Evolutionary conservation across 208 protist genomes (phyloP), one percentile per base, ranked within the genome.

Genomic region (Eutreptiella sp.): DNA sequence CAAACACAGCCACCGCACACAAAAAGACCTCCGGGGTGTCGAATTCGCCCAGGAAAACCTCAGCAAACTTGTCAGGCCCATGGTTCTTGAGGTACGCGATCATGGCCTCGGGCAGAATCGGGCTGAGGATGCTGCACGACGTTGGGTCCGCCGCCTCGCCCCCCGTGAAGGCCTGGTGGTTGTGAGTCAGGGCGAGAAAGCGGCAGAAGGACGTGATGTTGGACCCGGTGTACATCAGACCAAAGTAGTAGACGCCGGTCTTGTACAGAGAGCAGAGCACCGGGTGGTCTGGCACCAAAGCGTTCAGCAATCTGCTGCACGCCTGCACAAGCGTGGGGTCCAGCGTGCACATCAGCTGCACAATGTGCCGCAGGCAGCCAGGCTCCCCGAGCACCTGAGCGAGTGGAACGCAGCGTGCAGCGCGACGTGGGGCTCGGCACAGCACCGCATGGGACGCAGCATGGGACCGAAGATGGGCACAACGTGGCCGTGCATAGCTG

Each of bases 11-110:
- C n/a, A n/a, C n/a, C n/a, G n/a, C n/a, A n/a, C n/a, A n/a, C n/a
- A n/a, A n/a, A n/a, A n/a, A n/a, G n/a, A n/a, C n/a, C 65, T 97
- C 90, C 0, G 92, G 92, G 1, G 72, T 94, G 60, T 97, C 87
- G 66, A 90, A 94, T 36, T 95, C 85, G 5, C 87, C 86, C 4
- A 97, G 75, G 50, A 94, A 84, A 21, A 92, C 68, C 33, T 90
- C 75, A 2, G 89, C 78, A 68, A 97, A 97, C 32, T 77, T 77
- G 24, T 93, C 80, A 19, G 84, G 77, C 3, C 76, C 90, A 69
- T 95, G 84, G 53, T 93, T 81, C 19, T 82, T 74, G 3, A 97
- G 70, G 64, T 75, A 92, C 52, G 85, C 93, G n/a, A 97, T 80
- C 73, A 97, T 89, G 16, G 92, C 90, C 21, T 83, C 73, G 2